Base-by-base conservation (phyloP, 805 yeast genomes). In the Lipomyces yamanashiensis region DNA sequence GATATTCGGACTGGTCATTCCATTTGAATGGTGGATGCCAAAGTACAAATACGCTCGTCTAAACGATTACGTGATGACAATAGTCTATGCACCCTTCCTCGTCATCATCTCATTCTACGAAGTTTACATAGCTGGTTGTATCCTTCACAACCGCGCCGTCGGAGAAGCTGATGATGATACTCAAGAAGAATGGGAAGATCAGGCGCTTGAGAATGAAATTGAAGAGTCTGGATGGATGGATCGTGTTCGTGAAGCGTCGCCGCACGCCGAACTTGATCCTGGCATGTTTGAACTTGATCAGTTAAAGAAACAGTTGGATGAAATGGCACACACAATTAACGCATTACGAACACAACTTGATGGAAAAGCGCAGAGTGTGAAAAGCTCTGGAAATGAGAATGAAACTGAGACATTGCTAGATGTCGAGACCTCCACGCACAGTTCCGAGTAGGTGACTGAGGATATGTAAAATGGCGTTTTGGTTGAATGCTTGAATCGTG, bases 121-220 rank as follows among this genome's bases (percentile, higher is more conserved):
- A 74, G 80, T 87, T 5, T 78, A 83, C 44, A 81, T 79, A 40
- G 95, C 96, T 0, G 82, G 85, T 69, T 78, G 95, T 70, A 86
- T 90, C 21, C 81, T 80, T 58, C 90, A 88, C 74, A 90, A 90
- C 74, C 79, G 96, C 66, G 76, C 81, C 61, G 82, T 80, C 67
- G 84, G 85, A 1, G 74, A 84, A 19, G 78, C 88, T 0, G 96
- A 90, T 73, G 97, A 90, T 75, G 89, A 91, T 21, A 89, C 89
- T 73, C 93, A 88, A 72, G 82, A 87, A 7, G 92, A 87, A 71
- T 90, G 96, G 96, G 90, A 88, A 0, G 95, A 89, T 72, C 73
- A 74, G 45, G 96, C 90, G 73, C 90, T 91, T 0, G 84, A 84
- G 62, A 89, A 89, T 72, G 73, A 80, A n/a, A 82, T 83, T 8